These are phyloP conservation scores for Pythium sp. DNA, from an alignment of 352 stramenopile genomes.

Conservation along the genomic window DNA sequence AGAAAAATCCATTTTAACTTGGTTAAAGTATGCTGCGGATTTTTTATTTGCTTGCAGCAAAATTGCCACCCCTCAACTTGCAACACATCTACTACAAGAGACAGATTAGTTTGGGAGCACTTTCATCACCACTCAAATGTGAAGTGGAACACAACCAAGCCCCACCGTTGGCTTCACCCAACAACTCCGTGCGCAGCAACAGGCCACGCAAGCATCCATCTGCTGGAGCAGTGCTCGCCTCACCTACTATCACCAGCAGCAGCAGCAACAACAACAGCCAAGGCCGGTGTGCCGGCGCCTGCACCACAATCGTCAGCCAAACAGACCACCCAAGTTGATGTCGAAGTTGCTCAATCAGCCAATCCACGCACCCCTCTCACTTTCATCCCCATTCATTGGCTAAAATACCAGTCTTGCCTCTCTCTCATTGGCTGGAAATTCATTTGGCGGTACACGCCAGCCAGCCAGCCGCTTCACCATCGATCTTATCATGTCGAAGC, in stretches of 20 bases:
- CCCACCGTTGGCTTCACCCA: neutral
- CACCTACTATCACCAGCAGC: neutral
- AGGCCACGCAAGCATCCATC: neutral
- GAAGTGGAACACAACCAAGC: neutral
- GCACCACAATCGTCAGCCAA: neutral
- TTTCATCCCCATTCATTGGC: neutral
- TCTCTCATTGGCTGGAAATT: neutral
- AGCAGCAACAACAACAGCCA: neutral
- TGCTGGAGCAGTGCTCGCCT: neutral
- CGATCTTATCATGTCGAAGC: conserved; percentile 15
- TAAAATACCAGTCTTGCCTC: neutral
- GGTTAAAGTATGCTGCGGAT: too few species aligned
- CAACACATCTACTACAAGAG: neutral
- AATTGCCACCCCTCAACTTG: too few species aligned
- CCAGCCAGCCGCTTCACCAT: neutral
- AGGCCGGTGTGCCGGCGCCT: neutral
- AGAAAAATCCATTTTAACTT: too few species aligned
- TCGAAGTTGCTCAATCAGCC: conserved; percentile 11
- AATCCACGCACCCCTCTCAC: neutral
- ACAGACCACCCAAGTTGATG: conserved; percentile 4
- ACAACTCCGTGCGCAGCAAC: neutral
- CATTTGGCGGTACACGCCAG: conserved; percentile 2
- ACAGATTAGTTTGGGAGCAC: neutral
- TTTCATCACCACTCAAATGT: neutral
- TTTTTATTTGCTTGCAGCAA: too few species aligned